These are phyloP conservation scores for Cucumis sativus DNA, from an alignment of 306 rosid genomes.

Conservation along the genomic window Cucumber_9930_V3 NC_026661.2:986501-987000, in stretches of 20 bases:
- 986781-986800: neutral
- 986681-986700: neutral
- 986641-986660: conserved; percentile 1
- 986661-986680: neutral
- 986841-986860: conserved; percentile 30
- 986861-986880: conserved; percentile 15
- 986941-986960: conserved; percentile 2
- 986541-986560: neutral
- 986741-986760: neutral
- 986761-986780: neutral
- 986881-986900: neutral
- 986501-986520: conserved; percentile 1
- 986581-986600: conserved; percentile 77
- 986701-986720: neutral
- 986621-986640: conserved; percentile 4
- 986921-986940: neutral
- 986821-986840: conserved; percentile 30
- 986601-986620: conserved; percentile 24
- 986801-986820: conserved; percentile 40
- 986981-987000: neutral
- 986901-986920: neutral
- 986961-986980: neutral
- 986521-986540: neutral
- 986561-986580: conserved; percentile 40
- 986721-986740: neutral